These are phyloP conservation scores for Aspergillus sclerotioniger DNA, from an alignment of 495 filamentous ascomycete species.

Conservation along the genomic window DNA sequence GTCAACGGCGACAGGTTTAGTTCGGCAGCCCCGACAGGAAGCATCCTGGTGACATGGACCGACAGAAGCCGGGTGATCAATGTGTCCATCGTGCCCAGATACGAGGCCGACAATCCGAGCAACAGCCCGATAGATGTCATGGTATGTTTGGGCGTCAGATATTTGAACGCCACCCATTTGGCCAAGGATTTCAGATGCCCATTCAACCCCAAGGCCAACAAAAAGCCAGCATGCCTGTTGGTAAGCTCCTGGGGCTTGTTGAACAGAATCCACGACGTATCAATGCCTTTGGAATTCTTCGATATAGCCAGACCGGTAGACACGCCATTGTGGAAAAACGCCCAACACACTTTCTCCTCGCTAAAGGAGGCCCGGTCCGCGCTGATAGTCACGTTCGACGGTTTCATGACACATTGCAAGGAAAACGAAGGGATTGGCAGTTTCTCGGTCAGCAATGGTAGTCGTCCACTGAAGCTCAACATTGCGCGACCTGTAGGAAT, in stretches of 20 bases:
- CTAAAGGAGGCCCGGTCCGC: constrained; percentile 80
- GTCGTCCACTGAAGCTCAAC: constrained; percentile 76
- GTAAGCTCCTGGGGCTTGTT: constrained; percentile 92
- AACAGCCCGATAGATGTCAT: constrained; percentile 98
- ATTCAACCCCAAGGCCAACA: constrained; percentile 90
- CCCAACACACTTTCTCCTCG: constrained; percentile 96
- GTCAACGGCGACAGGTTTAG: constrained; percentile 91
- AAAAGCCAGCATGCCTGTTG: constrained; percentile 90
- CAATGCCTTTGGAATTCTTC: constrained; percentile 84
- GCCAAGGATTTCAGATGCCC: constrained; percentile 90
- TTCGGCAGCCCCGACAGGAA: constrained; percentile 87
- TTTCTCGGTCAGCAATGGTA: constrained; percentile 86
- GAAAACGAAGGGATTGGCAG: constrained; percentile 85
- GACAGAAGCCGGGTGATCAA: constrained; percentile 91
- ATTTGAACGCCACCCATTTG: constrained; percentile 99
- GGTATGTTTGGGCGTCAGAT: constrained; percentile 94
- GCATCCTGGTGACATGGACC: constrained; percentile 93
- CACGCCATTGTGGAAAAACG: constrained; percentile 96
- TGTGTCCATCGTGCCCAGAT: constrained; percentile 94
- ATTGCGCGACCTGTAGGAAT: constrained; percentile 82
- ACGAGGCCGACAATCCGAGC: constrained; percentile 87
- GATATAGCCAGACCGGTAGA: constrained; percentile 88
- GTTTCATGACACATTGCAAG: constrained; percentile 83
- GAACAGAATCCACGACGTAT: constrained; percentile 97
- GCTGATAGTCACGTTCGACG: constrained; percentile 81